Percentiles rank a stretch among this genome's conserved stretches.
phyloP scores from a whole-genome alignment of 805 yeast species.

The Monosporozyma aerobia region DNA sequence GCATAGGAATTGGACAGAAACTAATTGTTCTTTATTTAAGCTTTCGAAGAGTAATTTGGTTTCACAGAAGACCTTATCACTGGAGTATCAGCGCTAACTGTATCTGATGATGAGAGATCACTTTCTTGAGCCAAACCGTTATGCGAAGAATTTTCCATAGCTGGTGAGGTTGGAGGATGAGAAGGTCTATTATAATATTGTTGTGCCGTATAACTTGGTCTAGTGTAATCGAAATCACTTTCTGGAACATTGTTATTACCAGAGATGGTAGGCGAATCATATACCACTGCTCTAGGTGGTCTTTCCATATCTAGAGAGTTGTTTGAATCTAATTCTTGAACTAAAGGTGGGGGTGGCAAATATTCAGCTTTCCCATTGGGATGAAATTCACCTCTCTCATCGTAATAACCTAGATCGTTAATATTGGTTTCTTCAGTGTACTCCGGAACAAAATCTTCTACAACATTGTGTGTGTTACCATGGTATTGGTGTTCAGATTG shows the following conservation, averaged over 20 bases:
- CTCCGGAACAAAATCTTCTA: slow-evolving; percentile 54
- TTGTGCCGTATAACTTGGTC: slow-evolving; percentile 7
- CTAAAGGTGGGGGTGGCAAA: slow-evolving; percentile 24
- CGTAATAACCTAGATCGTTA: slow-evolving; percentile 72
- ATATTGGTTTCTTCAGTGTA: slow-evolving; percentile 61
- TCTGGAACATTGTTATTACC: slow-evolving; percentile 4
- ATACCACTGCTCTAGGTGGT: slow-evolving; percentile 5
- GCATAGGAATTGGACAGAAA: neutral
- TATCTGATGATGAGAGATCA: neutral
- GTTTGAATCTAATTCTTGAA: slow-evolving; percentile 34
- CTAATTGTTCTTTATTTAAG: neutral
- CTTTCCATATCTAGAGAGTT: slow-evolving; percentile 39
- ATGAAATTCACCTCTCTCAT: slow-evolving; percentile 46
- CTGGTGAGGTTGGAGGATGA: neutral
- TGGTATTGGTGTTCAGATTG: slow-evolving; percentile 55
- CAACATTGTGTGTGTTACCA: slow-evolving; percentile 10
- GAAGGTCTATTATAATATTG: neutral
- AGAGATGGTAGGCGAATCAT: slow-evolving; percentile 8
- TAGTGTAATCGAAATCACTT: slow-evolving; percentile 15
- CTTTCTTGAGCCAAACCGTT: neutral
- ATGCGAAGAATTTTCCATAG: neutral
- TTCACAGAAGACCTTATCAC: neutral
- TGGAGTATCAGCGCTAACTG: neutral
- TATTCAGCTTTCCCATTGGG: slow-evolving; percentile 28
- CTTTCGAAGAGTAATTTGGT: neutral